A percentile compares a stretch with the other conserved stretches of the same genome.
These are phyloP conservation scores for Aspergillus olivimuriae DNA, from an alignment of 495 filamentous ascomycete genomes.

Conservation along the genomic window DNA sequence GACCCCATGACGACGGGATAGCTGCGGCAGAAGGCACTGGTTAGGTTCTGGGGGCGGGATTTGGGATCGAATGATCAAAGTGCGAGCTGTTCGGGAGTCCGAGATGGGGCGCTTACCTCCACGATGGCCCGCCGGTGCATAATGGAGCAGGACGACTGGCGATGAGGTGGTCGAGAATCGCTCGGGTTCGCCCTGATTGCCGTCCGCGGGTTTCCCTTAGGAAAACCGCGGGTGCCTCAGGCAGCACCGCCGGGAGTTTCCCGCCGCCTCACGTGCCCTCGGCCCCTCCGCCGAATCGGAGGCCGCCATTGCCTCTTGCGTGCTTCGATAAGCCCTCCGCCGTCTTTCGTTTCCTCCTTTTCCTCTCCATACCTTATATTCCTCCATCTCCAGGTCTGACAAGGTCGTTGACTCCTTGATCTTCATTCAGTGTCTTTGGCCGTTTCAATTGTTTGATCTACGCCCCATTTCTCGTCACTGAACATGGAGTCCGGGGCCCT, in stretches of 20 bases:
- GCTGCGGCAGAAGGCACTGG: slow-evolving; percentile 7
- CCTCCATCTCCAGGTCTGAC: not conserved
- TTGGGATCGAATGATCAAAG: no score
- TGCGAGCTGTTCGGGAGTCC: not conserved
- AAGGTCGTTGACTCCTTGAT: not conserved
- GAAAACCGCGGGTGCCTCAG: slow-evolving; percentile 10
- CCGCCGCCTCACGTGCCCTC: slow-evolving; percentile 31
- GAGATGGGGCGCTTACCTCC: slow-evolving; percentile 22
- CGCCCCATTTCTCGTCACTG: not conserved
- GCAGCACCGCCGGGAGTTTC: slow-evolving; percentile 10
- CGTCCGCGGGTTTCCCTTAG: slow-evolving; percentile 15
- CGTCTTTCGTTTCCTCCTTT: slow-evolving; percentile 7
- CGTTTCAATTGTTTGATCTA: no score
- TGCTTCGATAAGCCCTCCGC: slow-evolving; percentile 20
- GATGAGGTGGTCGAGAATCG: not conserved
- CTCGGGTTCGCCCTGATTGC: not conserved
- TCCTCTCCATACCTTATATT: slow-evolving; percentile 1
- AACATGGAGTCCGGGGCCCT: slow-evolving; percentile 34
- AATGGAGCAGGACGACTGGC: slow-evolving; percentile 7
- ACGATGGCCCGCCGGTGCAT: slow-evolving; percentile 34
- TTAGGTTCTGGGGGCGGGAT: no score
- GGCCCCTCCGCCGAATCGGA: slow-evolving; percentile 31
- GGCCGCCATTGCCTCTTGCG: slow-evolving; percentile 11
- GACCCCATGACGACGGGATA: slow-evolving; percentile 25
- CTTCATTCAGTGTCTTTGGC: not conserved